These are phyloP conservation scores for Scheffersomyces segobiensis DNA, from an alignment of 1,139 yeast species.

Conservation along the genomic window DNA sequence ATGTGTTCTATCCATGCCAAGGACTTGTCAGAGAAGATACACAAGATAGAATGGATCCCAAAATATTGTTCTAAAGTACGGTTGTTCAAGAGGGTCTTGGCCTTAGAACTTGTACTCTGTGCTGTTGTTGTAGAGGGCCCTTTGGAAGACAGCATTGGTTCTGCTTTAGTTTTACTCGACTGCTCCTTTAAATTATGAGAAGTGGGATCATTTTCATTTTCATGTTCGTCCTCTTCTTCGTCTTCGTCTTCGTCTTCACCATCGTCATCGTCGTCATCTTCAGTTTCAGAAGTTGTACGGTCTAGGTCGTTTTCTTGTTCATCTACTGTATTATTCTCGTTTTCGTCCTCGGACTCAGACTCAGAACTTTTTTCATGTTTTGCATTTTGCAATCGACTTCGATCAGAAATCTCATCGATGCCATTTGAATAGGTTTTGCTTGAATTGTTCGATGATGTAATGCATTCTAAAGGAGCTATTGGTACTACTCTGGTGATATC, in stretches of 20 bases:
- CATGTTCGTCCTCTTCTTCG: slow-evolving; percentile 1
- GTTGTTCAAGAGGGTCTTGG: not conserved
- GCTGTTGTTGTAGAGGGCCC: not conserved
- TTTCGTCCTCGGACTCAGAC: slow-evolving; percentile 6
- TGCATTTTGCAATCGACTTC: not conserved
- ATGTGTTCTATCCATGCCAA: slow-evolving; percentile 33
- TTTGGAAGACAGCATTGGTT: not conserved
- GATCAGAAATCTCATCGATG: not conserved
- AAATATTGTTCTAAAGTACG: slow-evolving; percentile 21
- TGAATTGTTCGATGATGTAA: not conserved
- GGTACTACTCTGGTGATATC: slow-evolving; percentile 3
- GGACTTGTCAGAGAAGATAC: slow-evolving; percentile 38
- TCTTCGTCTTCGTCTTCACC: slow-evolving; percentile 2
- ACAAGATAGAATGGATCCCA: slow-evolving; percentile 41
- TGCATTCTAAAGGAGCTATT: not conserved
- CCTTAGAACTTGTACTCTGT: not conserved
- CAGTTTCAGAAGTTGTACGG: slow-evolving; percentile 1
- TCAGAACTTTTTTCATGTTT: slow-evolving; percentile 1
- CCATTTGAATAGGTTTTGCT: not conserved
- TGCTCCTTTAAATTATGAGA: not conserved
- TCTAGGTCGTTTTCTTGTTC: slow-evolving; percentile 4
- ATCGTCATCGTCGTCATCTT: slow-evolving; percentile 1
- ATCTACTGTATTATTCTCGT: slow-evolving; percentile 5
- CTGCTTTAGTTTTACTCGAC: not conserved
- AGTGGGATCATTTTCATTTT: not conserved